Conservation (phyloP, 2,329 filamentous ascomycete species). For the Penicillium brasilianum region DNA sequence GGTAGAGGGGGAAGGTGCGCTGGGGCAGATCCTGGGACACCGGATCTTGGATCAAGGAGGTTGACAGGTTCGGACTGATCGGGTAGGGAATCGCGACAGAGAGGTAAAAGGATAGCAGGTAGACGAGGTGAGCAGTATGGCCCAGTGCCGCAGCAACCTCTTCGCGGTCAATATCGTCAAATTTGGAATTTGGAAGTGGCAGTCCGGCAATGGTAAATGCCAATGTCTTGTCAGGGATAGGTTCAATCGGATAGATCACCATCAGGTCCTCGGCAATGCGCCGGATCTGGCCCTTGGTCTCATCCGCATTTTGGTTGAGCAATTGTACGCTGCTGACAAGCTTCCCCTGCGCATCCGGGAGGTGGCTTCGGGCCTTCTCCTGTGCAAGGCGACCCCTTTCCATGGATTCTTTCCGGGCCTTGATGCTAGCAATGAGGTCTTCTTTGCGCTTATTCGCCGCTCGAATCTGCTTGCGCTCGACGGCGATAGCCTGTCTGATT, state of each 20-base stretch:
- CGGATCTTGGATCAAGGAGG: constrained; percentile 75
- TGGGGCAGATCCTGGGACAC: constrained; percentile 63
- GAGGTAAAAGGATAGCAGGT: constrained; percentile 82
- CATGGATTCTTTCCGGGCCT: constrained; percentile 70
- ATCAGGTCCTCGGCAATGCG: constrained; percentile 85
- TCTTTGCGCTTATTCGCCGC: constrained; percentile 66
- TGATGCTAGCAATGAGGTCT: constrained; percentile 70
- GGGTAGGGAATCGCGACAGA: constrained; percentile 80
- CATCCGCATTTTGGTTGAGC: constrained; percentile 61
- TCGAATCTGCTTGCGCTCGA: constrained; percentile 70
- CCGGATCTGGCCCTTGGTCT: constrained; percentile 82
- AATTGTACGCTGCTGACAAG: constrained; percentile 62
- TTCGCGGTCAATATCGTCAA: constrained; percentile 70
- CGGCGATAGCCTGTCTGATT: constrained; percentile 58
- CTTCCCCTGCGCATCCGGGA: constrained; percentile 65
- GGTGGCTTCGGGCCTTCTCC: constrained; percentile 62
- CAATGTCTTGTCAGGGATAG: constrained; percentile 67
- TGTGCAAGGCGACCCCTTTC: constrained; percentile 65
- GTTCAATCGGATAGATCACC: constrained; percentile 79
- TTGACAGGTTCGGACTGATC: constrained; percentile 72
- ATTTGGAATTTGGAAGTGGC: constrained; percentile 78
- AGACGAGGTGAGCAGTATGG: constrained; percentile 74
- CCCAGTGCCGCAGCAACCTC: constrained; percentile 80
- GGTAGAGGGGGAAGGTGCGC: constrained; percentile 80
- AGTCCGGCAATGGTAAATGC: constrained; percentile 83